A percentile compares a stretch with the other conserved stretches of the same genome.
Conservation (phyloP, 257 asterid genomes). For the Solanum commersonii region DNA sequence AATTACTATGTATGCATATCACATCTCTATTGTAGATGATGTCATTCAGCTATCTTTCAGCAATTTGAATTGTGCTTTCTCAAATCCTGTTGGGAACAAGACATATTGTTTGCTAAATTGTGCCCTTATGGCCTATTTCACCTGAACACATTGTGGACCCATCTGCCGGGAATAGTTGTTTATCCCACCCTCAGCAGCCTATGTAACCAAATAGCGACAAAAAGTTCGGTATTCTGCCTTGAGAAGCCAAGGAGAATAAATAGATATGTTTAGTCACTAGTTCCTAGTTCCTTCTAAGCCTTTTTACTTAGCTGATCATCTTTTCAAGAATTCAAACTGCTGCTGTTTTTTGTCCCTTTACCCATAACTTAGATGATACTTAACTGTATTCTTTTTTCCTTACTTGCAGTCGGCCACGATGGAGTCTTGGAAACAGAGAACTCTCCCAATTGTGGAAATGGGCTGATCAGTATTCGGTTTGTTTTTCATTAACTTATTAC, state of each 20-base stretch:
- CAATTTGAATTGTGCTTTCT: neutral
- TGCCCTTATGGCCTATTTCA: neutral
- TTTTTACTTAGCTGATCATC: neutral
- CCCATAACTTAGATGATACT: neutral
- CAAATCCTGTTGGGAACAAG: neutral
- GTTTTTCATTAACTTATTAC: conserved; percentile 8
- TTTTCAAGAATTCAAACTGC: neutral
- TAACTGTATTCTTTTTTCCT: neutral
- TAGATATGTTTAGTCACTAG: neutral
- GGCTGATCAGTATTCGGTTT: conserved; percentile 96
- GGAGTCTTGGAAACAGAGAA: conserved; percentile 97
- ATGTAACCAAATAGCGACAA: neutral
- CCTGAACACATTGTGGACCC: neutral
- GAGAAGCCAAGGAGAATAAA: neutral
- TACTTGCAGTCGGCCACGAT: conserved; percentile 66
- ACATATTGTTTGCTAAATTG: conserved; percentile 8
- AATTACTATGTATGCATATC: neutral
- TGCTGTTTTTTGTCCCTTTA: neutral
- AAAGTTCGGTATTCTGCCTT: neutral
- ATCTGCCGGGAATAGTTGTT: neutral
- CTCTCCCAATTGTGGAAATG: conserved; percentile 93
- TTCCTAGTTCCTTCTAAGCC: neutral
- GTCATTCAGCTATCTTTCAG: neutral
- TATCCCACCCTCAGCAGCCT: neutral
- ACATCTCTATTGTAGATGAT: neutral